Percentiles rank a stretch among this genome's conserved stretches.
phyloP scores from a whole-genome alignment of 805 yeast species.

The Grigorovia transvaalensis region DNA sequence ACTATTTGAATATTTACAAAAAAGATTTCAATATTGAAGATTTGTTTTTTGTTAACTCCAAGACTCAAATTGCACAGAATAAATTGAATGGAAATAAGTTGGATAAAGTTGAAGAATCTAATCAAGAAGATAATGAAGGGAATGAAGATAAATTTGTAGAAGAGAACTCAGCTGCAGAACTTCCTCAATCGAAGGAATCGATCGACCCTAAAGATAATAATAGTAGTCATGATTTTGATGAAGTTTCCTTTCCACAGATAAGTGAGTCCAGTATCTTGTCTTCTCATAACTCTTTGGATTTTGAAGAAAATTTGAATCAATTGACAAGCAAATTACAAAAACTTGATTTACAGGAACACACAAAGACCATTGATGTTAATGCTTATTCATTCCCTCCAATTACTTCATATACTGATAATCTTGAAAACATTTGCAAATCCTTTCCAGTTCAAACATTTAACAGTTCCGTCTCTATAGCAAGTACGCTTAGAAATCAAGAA shows the following conservation, averaged over 20 bases:
- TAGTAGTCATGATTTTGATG: not conserved
- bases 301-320: conserved; percentile 9
- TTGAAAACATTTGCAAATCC: conserved; percentile 10
- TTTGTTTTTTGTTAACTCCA: conserved; percentile 9
- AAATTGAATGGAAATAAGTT: not conserved
- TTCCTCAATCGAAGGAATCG: not conserved
- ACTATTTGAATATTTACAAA: conserved; percentile 9
- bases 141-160: no score
- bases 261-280: conserved; percentile 7
- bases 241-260: not conserved
- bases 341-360: conserved; percentile 7
- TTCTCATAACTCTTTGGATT: conserved; percentile 9
- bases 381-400: conserved; percentile 13
- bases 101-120: not conserved
- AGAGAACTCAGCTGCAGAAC: no score
- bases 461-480: not conserved
- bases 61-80: not conserved
- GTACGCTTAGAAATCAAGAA: conserved; percentile 17
- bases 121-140: not conserved
- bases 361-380: conserved; percentile 6
- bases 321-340: conserved; percentile 8
- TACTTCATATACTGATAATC: conserved; percentile 10
- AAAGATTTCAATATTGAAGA: conserved; percentile 6
- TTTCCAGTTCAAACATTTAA: conserved; percentile 10
- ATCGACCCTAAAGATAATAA: not conserved